Conservation (phyloP, 139 green algal genomes). For the Micractinium conductrix region DNA sequence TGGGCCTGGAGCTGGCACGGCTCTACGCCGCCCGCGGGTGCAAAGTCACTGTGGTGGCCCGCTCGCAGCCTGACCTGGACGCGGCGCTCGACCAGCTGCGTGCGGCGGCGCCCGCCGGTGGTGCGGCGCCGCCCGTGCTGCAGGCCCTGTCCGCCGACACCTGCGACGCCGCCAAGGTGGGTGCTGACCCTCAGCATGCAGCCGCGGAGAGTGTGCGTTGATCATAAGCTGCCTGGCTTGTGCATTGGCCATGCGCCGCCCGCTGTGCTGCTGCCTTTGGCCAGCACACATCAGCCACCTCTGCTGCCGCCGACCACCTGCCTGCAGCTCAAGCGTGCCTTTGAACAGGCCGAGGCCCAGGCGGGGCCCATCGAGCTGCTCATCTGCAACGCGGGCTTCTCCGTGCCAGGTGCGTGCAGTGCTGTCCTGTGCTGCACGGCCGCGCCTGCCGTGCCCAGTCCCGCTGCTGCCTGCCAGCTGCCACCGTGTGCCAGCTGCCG, state of each 20-base stretch:
- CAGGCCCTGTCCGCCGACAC: slow-evolving; percentile 39
- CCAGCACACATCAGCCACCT: not conserved
- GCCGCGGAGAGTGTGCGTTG: not conserved
- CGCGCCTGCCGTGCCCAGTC: no score
- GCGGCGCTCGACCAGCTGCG: slow-evolving; percentile 48
- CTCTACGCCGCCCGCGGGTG: slow-evolving; percentile 44
- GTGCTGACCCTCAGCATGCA: not conserved
- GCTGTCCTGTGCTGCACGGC: no score
- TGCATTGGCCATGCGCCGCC: no score
- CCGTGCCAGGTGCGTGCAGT: slow-evolving; percentile 52
- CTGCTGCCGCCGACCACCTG: not conserved
- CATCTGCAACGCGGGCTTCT: slow-evolving; percentile 73
- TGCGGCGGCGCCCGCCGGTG: not conserved
- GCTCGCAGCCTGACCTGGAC: slow-evolving; percentile 64
- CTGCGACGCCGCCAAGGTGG: slow-evolving; percentile 13
- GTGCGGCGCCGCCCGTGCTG: not conserved
- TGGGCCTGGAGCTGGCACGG: slow-evolving; percentile 69
- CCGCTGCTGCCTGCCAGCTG: no score
- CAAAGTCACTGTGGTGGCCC: slow-evolving; percentile 66
- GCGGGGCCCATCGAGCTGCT: slow-evolving; percentile 72
- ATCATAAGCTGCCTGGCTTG: not conserved
- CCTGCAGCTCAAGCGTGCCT: not conserved
- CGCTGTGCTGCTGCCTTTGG: no score
- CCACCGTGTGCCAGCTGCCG: no score
- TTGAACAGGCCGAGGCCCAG: not conserved